Conservation (phyloP, 2,329 filamentous ascomycete genomes). For the Colletotrichum godetiae region DNA sequence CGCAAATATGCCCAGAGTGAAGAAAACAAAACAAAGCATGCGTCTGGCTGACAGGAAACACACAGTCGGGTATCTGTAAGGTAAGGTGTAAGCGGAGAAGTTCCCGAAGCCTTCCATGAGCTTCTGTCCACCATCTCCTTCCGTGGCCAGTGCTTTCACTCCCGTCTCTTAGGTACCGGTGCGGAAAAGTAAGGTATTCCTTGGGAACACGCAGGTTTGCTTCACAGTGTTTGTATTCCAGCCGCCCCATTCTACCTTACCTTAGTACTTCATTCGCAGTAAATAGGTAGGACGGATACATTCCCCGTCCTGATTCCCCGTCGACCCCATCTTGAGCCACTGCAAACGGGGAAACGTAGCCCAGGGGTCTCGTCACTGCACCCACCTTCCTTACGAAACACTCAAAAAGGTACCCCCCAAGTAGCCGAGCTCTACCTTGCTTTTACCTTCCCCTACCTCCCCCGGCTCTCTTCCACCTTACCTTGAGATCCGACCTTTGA, state of each 20-base stretch:
- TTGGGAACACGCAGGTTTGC: background rate
- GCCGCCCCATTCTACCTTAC: background rate
- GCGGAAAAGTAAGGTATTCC: background rate
- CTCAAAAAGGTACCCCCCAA: constrained; percentile 11
- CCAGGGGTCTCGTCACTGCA: constrained; percentile 18
- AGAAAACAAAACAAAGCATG: background rate
- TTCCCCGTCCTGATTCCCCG: background rate
- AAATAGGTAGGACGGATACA: background rate
- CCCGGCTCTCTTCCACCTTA: background rate
- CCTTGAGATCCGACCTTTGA: background rate
- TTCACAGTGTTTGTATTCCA: background rate
- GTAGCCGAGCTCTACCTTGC: constrained; percentile 25
- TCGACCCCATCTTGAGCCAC: background rate
- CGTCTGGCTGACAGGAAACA: background rate
- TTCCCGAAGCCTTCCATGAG: constrained; percentile 14
- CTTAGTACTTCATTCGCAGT: too few relatives aligned
- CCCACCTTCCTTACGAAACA: constrained; percentile 23
- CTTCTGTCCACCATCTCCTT: background rate
- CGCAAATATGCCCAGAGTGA: background rate
- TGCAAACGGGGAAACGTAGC: constrained; percentile 15
- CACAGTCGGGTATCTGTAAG: background rate
- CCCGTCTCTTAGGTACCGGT: background rate
- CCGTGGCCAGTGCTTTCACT: background rate
- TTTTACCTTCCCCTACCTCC: background rate
- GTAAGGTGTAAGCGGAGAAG: background rate